phyloP scores from a whole-genome alignment of 2,329 filamentous ascomycete genomes.

The Aspergillus viridinutans region DNA sequence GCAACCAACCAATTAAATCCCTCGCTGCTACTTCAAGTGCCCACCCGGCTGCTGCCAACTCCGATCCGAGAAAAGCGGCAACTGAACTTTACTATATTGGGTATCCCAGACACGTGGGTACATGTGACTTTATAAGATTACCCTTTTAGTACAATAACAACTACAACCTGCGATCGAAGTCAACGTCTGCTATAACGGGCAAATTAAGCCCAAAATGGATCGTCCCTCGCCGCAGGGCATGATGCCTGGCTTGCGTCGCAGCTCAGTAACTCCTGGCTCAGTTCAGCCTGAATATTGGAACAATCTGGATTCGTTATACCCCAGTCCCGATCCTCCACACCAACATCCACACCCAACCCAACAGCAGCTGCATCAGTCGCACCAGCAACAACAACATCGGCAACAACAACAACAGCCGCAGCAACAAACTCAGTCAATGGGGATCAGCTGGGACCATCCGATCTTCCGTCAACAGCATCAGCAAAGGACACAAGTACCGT shows the following conservation, averaged over 20 bases:
- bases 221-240: slow-evolving; percentile 28
- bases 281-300: slow-evolving; percentile 37
- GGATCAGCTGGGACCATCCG: slow-evolving; percentile 37
- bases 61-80: slow-evolving; percentile 1
- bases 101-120: slow-evolving; percentile 14
- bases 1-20: slow-evolving; percentile 10
- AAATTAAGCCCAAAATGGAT: slow-evolving; percentile 29
- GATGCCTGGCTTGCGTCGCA: slow-evolving; percentile 26
- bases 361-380: slow-evolving; percentile 22
- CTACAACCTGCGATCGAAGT: not conserved
- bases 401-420: slow-evolving; percentile 17
- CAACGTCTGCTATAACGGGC: slow-evolving; percentile 7
- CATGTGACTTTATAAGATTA: slow-evolving; percentile 14
- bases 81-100: slow-evolving; percentile 10
- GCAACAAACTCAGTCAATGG: slow-evolving; percentile 24
- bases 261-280: slow-evolving; percentile 22
- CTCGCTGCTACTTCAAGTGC: not conserved
- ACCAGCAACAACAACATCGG: slow-evolving; percentile 21
- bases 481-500: slow-evolving; percentile 17
- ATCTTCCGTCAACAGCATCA: slow-evolving; percentile 29
- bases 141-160: slow-evolving; percentile 3
- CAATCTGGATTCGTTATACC: slow-evolving; percentile 31
- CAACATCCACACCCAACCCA: slow-evolving; percentile 23
- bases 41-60: slow-evolving; percentile 2
- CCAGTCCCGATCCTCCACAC: slow-evolving; percentile 20